phyloP scores from a whole-genome alignment of 2,329 filamentous ascomycete genomes.

The Alternaria sp. region DNA sequence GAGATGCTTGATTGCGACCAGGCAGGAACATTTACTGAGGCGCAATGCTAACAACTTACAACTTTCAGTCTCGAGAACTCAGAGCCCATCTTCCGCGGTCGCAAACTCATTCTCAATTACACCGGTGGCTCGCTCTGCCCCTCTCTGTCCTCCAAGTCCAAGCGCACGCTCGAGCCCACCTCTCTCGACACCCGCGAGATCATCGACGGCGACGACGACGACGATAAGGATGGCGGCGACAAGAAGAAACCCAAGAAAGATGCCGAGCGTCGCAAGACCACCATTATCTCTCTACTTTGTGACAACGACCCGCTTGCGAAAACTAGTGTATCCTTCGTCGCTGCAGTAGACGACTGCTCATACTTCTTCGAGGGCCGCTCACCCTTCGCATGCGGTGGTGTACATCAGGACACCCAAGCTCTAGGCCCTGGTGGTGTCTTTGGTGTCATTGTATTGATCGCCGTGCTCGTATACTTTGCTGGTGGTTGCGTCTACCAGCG shows the following conservation, averaged over 20 bases:
- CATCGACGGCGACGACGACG: slow-evolving; percentile 53
- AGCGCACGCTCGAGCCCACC: slow-evolving; percentile 38
- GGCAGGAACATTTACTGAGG: slow-evolving; percentile 2
- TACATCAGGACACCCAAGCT: slow-evolving; percentile 64
- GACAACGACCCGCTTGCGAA: slow-evolving; percentile 79
- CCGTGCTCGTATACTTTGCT: slow-evolving; percentile 86
- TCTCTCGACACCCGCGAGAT: slow-evolving; percentile 44
- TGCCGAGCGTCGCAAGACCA: slow-evolving; percentile 73
- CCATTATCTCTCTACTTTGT: slow-evolving; percentile 92
- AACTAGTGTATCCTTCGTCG: slow-evolving; percentile 83
- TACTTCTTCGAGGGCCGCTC: slow-evolving; percentile 97
- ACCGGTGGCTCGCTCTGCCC: slow-evolving; percentile 61
- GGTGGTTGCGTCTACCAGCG: slow-evolving; percentile 96
- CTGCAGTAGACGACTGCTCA: slow-evolving; percentile 87
- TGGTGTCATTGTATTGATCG: slow-evolving; percentile 80
- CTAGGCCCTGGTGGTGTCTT: slow-evolving; percentile 81
- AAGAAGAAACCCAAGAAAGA: slow-evolving; percentile 58
- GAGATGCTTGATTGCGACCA: not conserved
- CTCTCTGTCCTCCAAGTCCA: slow-evolving; percentile 31
- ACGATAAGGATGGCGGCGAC: slow-evolving; percentile 47
- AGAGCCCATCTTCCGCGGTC: slow-evolving; percentile 67
- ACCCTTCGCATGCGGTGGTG: slow-evolving; percentile 81
- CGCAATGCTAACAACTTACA: slow-evolving; percentile 24
- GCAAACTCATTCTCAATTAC: slow-evolving; percentile 67
- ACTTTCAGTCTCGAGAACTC: slow-evolving; percentile 63